Base-by-base conservation (phyloP, 2,329 filamentous ascomycete species). In the Fusarium kyushuense region DNA sequence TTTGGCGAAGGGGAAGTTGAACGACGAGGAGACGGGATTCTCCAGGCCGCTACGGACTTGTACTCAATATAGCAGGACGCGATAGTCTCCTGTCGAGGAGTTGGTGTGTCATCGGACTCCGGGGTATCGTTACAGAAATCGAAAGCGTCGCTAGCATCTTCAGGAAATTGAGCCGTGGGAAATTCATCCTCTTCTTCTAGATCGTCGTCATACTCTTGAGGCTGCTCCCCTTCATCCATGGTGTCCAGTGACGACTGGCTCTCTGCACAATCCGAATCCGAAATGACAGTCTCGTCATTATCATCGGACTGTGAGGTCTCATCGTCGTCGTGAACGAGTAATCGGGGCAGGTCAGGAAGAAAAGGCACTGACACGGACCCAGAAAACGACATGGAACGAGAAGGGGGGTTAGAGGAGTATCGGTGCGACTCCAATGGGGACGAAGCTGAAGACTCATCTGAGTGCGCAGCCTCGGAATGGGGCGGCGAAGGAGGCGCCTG, bases 371-470 rank as follows among this genome's bases (percentile, higher is more conserved):
- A 79, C 64, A 86, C 85, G 1, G 81, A 84, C 51, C 83, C 84
- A 2, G 84, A 86, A 68, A 85, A 86, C 3, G 85, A 87, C 54
- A 84, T 77, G 16, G 82, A 83, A 54, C 84, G 82, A 11, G 83
- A 80, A 7, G 83, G 81, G 2, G 82, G 81, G 48, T 74, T 78
- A 75, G 72, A 80, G 56, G 72, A 75, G 57, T 66, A 79, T 61
- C 52, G 76, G 64, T 67, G 74, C 17, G 72, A 76, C n/a, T 76
- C 74, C 27, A 72, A 64, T 30, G 79, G 77, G 5, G 80, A 81
- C 7, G 79, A 75, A 42, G 74, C 78, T 16, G 78, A 79, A 17
- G 81, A 82, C 30, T 84, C 60, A 58, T 63, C 81, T 12, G 82
- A 83, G 46, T 77, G 82, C 63, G 79, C 80, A n/a, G 80, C 83